Conservation (phyloP, 2,329 filamentous ascomycete species). For the Trichoderma gracile region DNA sequence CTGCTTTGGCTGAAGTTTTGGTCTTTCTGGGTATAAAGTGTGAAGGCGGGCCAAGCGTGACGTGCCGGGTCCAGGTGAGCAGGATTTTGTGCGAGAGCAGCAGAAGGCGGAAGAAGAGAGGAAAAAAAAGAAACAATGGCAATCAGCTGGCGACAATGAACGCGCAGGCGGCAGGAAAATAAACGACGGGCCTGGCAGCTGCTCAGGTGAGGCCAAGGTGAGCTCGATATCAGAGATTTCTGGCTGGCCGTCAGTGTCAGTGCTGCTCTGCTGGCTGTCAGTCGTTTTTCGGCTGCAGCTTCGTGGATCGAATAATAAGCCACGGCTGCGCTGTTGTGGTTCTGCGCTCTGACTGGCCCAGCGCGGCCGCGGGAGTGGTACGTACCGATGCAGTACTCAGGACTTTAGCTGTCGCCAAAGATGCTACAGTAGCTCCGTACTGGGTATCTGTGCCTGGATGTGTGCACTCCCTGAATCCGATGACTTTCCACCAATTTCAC, state of each 20-base stretch:
- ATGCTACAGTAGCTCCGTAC: neutral
- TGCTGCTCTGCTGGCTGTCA: slow-evolving; percentile 33
- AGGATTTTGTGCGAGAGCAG: slow-evolving; percentile 22
- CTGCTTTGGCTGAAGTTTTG: neutral
- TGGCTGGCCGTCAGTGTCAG: slow-evolving; percentile 23
- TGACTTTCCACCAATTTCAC: too few relatives aligned
- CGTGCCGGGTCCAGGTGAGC: slow-evolving; percentile 23
- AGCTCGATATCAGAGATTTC: slow-evolving; percentile 31
- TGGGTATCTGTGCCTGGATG: too few relatives aligned
- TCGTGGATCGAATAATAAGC: slow-evolving; percentile 47
- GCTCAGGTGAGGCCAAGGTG: slow-evolving; percentile 29
- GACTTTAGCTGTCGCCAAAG: too few relatives aligned
- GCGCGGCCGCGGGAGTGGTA: neutral
- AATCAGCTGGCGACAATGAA: slow-evolving; percentile 26
- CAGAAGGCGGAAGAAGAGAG: neutral
- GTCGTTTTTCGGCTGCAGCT: slow-evolving; percentile 39
- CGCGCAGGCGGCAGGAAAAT: slow-evolving; percentile 23
- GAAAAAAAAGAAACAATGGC: slow-evolving; percentile 12
- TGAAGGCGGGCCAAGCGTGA: slow-evolving; percentile 22
- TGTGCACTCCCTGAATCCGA: too few relatives aligned
- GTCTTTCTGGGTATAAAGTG: slow-evolving; percentile 12
- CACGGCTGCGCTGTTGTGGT: slow-evolving; percentile 27
- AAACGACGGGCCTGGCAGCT: slow-evolving; percentile 23
- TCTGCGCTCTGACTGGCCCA: slow-evolving; percentile 19
- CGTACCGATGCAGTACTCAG: too few relatives aligned